Percentiles rank a stretch among this genome's conserved stretches.
Conservation (phyloP, 768 basidiomycete species). For the Amanita pseudoporphyria region DNA sequence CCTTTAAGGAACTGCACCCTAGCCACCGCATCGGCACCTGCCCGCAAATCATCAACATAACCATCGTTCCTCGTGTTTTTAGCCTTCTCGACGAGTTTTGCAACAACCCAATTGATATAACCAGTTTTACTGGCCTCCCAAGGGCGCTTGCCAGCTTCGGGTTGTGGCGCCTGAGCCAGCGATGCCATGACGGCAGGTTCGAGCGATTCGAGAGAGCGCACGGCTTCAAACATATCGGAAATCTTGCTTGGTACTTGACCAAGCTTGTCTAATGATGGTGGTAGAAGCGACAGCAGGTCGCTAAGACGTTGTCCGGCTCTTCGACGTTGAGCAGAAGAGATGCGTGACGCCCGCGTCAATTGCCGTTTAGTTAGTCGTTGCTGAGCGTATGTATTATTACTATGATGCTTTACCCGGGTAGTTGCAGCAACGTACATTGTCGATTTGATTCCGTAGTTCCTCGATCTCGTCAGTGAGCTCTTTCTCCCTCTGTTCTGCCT, state of each 20-base stretch:
- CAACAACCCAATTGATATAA: constrained; percentile 71
- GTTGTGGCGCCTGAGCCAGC: constrained; percentile 33
- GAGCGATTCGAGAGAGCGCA: constrained; percentile 40
- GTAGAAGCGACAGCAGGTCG: constrained; percentile 32
- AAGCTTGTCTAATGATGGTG: constrained; percentile 23
- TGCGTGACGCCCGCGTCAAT: constrained; percentile 41
- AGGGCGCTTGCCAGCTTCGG: constrained; percentile 58
- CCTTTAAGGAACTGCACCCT: constrained; percentile 2
- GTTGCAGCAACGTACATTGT: constrained; percentile 45
- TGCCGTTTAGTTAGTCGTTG: constrained; percentile 56
- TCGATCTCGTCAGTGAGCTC: constrained; percentile 62
- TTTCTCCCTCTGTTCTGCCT: constrained; percentile 49
- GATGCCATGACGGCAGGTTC: constrained; percentile 27
- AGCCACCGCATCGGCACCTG: background rate
- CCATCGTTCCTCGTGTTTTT: constrained; percentile 14
- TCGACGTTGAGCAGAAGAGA: constrained; percentile 33
- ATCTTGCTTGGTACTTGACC: constrained; percentile 29
- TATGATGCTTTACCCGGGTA: constrained; percentile 4
- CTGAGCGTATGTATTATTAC: constrained; percentile 24
- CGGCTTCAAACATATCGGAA: constrained; percentile 33
- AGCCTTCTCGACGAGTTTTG: constrained; percentile 34
- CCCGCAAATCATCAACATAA: constrained; percentile 6
- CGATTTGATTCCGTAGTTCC: constrained; percentile 52
- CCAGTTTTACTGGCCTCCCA: constrained; percentile 74
- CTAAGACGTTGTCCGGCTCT: constrained; percentile 35